phyloP scores from a whole-genome alignment of 306 rosid species.

The Trichosanthes truncata region DNA sequence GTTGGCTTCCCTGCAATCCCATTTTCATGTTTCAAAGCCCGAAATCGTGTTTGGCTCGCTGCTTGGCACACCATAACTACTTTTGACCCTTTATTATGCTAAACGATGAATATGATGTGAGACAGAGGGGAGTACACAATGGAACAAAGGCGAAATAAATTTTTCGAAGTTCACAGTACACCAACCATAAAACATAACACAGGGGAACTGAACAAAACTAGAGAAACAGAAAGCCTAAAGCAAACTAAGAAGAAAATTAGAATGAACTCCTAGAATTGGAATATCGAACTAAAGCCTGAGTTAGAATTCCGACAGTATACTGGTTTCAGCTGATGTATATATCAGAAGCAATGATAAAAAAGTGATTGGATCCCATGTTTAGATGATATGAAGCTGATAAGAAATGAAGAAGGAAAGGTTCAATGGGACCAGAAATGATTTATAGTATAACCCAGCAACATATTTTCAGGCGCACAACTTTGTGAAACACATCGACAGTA shows the following conservation, averaged over 20 bases:
- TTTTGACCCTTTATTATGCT: constrained; percentile 38
- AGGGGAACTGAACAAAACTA: neutral
- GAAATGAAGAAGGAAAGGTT: neutral
- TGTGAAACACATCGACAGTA: constrained; percentile 64
- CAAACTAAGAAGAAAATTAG: neutral
- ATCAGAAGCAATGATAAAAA: constrained; percentile 76
- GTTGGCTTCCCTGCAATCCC: constrained; percentile 79
- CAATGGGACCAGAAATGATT: neutral
- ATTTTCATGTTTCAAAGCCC: constrained; percentile 93
- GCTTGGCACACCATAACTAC: constrained; percentile 99
- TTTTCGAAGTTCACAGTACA: neutral
- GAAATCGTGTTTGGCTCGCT: constrained; percentile 96
- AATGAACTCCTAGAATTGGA: neutral
- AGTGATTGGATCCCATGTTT: constrained; percentile 78
- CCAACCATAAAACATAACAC: neutral
- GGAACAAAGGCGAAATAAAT: neutral
- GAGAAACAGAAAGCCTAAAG: neutral
- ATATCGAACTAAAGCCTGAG: neutral
- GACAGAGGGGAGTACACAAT: constrained; percentile 21
- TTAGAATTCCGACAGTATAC: neutral
- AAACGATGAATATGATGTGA: neutral
- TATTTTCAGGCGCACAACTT: constrained; percentile 63
- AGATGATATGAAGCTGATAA: constrained; percentile 10
- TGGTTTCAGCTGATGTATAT: constrained; percentile 81
- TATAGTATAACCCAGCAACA: constrained; percentile 91